Conservation (phyloP, 2,329 filamentous ascomycete species). For the Fusarium scirpi region DNA sequence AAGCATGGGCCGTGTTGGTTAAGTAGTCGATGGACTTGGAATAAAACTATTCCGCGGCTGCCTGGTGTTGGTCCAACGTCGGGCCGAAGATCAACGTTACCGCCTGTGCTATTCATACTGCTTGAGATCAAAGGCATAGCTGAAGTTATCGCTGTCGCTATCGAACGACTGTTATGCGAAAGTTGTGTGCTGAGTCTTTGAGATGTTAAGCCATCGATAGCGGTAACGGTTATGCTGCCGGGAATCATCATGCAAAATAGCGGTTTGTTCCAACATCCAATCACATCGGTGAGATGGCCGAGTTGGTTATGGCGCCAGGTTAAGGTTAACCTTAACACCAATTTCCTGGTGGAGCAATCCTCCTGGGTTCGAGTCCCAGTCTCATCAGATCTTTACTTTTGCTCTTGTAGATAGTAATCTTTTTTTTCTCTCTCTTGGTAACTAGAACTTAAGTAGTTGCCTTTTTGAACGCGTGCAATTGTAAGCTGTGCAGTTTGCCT, state of each 20-base stretch:
- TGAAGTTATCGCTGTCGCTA: not conserved
- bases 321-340: constrained; percentile 49
- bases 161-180: too few species aligned
- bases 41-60: too few species aligned
- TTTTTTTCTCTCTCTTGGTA: not conserved
- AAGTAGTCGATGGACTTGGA: too few species aligned
- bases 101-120: too few species aligned
- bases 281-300: constrained; percentile 50
- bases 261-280: not conserved
- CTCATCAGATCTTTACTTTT: constrained; percentile 43
- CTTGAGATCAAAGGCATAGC: too few species aligned
- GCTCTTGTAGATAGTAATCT: rapidly evolving
- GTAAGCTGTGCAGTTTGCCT: rapidly evolving
- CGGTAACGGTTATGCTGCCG: too few species aligned
- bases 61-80: too few species aligned
- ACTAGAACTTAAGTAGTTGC: not conserved
- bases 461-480: not conserved
- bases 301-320: constrained; percentile 54
- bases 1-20: too few species aligned
- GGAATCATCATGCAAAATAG: rapidly evolving
- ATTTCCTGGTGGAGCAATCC: constrained; percentile 52
- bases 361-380: constrained; percentile 54
- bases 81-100: too few species aligned
- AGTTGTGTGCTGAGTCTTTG: too few species aligned
- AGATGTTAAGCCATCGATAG: too few species aligned